A percentile compares a stretch with the other conserved stretches of the same genome.
Conservation (phyloP, 768 basidiomycete genomes). For the Arthromyces matolae region DNA sequence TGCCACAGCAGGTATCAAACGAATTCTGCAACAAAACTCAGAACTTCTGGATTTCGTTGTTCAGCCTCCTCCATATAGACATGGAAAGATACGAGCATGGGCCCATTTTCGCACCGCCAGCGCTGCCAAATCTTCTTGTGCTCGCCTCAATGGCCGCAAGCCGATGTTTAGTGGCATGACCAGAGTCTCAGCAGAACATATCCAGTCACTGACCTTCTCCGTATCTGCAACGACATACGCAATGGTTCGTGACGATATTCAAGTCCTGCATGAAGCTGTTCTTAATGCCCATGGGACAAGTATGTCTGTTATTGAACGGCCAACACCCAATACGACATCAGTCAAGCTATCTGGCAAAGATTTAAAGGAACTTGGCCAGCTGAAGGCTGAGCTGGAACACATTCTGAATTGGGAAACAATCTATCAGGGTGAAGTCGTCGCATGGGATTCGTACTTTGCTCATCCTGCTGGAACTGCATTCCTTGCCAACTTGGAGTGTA, state of each 20-base stretch:
- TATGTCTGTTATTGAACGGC: conserved; percentile 19
- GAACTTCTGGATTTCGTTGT: conserved; percentile 41
- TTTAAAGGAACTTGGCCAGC: conserved; percentile 43
- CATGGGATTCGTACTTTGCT: conserved; percentile 67
- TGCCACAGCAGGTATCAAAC: conserved; percentile 33
- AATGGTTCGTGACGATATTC: conserved; percentile 43
- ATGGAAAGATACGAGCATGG: conserved; percentile 45
- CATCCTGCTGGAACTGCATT: conserved; percentile 38
- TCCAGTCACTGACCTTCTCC: conserved; percentile 47
- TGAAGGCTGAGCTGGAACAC: conserved; percentile 62
- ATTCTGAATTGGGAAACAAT: conserved; percentile 60
- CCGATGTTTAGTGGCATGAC: conserved; percentile 45
- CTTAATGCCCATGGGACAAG: conserved; percentile 27
- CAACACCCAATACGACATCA: conserved; percentile 18
- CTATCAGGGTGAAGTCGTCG: conserved; percentile 42
- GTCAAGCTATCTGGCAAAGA: conserved; percentile 52
- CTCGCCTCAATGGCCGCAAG: conserved; percentile 42
- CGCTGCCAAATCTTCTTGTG: conserved; percentile 50
- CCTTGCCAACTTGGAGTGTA: conserved; percentile 39
- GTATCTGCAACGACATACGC: conserved; percentile 36
- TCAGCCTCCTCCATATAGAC: conserved; percentile 46
- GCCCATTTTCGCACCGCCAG: conserved; percentile 49
- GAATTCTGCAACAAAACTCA: conserved; percentile 34
- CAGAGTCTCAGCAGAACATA: conserved; percentile 47
- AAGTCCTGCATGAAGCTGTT: conserved; percentile 37